Conservation (phyloP, 306 rosid species). For the Inga laurina region DNA sequence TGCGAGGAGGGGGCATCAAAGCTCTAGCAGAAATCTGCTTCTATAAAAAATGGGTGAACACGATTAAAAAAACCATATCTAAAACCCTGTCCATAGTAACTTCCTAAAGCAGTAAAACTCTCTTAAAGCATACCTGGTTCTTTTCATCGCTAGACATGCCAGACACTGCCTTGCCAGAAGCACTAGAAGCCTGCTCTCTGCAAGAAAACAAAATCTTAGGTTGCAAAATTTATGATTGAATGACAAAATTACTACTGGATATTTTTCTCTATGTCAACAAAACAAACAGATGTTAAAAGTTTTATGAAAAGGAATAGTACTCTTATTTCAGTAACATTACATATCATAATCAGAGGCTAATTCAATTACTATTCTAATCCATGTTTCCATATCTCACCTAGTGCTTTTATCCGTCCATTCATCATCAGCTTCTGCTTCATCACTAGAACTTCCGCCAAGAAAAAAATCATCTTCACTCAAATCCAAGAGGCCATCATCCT, state of each 20-base stretch:
- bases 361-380: neutral
- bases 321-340: constrained; percentile 12
- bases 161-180: constrained; percentile 96
- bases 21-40: constrained; percentile 92
- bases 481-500: constrained; percentile 95
- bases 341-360: constrained; percentile 4
- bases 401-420: constrained; percentile 98
- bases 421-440: constrained; percentile 97
- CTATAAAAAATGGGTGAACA: constrained; percentile 48
- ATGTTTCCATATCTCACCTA: constrained; percentile 44
- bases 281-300: neutral
- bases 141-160: constrained; percentile 98
- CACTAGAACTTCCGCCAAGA: constrained; percentile 82
- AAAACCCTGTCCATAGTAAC: neutral
- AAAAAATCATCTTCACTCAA: constrained; percentile 97
- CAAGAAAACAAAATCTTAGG: constrained; percentile 31
- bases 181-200: constrained; percentile 98
- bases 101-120: constrained; percentile 13
- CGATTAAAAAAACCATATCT: constrained; percentile 8
- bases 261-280: neutral
- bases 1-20: constrained; percentile 96
- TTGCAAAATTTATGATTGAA: constrained; percentile 1
- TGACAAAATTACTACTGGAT: neutral
- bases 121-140: constrained; percentile 67
- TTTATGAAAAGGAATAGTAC: neutral